Evolutionary conservation across 768 basidiomycete genomes (phyloP).

Genomic region (Tulasnella sp.): DNA sequence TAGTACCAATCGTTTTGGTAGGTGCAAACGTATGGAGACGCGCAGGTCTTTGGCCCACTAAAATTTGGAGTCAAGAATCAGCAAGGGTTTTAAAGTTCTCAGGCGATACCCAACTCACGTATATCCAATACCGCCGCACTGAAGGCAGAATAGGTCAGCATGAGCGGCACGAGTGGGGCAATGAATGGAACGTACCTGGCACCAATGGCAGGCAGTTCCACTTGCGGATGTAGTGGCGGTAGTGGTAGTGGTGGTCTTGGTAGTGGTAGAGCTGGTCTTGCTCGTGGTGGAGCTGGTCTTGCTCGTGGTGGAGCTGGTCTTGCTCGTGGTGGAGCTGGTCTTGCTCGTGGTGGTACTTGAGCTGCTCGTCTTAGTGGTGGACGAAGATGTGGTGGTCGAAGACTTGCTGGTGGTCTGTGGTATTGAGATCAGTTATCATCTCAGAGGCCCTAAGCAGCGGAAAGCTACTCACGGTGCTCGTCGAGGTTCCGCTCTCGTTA

Average conservation of each 20-base stretch:
- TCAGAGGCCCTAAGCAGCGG: not conserved
- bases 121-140: slow-evolving; percentile 19
- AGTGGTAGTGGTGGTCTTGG: too few relatives aligned
- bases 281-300: too few relatives aligned
- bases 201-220: not conserved
- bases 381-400: not conserved
- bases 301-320: too few relatives aligned
- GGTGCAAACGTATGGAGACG: slow-evolving; percentile 15
- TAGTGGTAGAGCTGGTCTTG: too few relatives aligned
- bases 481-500: slow-evolving; percentile 1
- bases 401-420: not conserved
- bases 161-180: not conserved
- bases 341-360: too few relatives aligned
- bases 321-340: too few relatives aligned
- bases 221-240: not conserved
- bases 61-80: not conserved
- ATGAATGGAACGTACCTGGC: not conserved
- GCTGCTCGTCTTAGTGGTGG: not conserved
- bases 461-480: not conserved
- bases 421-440: too few relatives aligned
- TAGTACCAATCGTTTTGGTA: slow-evolving; percentile 6
- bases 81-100: too few relatives aligned
- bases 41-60: slow-evolving; percentile 24
- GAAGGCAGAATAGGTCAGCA: not conserved
- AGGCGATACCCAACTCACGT: not conserved